Evolutionary conservation across 768 basidiomycete species (phyloP).

Genomic region (Tricholoma hemisulphureum): DNA sequence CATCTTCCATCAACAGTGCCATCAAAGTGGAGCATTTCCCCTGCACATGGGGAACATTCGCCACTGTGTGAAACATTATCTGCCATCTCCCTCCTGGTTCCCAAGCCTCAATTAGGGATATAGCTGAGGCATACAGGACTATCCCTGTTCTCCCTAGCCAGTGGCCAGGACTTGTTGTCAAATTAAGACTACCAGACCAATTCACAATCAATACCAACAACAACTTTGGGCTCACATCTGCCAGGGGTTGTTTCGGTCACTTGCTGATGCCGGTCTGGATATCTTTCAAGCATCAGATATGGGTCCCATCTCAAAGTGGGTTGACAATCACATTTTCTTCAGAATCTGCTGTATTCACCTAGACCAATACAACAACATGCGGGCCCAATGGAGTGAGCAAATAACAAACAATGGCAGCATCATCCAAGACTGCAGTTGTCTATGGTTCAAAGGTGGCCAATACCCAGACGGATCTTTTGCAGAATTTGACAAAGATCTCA

Average conservation of each 20-base stretch:
- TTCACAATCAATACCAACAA: too few relatives aligned
- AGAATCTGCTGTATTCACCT: conserved; percentile 18
- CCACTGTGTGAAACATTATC: too few relatives aligned
- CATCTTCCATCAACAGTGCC: too few relatives aligned
- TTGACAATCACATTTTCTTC: conserved; percentile 24
- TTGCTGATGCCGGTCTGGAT: conserved; percentile 12
- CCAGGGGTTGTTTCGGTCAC: conserved; percentile 15
- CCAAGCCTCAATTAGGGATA: too few relatives aligned
- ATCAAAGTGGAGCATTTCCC: too few relatives aligned
- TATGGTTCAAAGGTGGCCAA: conserved; percentile 22
- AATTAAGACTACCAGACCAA: too few relatives aligned
- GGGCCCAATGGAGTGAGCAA: not conserved
- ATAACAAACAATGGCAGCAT: conserved; percentile 6
- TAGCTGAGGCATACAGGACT: too few relatives aligned
- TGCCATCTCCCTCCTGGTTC: too few relatives aligned
- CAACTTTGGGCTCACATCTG: too few relatives aligned
- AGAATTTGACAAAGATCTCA: conserved; percentile 31
- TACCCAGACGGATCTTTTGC: conserved; percentile 14
- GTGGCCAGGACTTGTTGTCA: too few relatives aligned
- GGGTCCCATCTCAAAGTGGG: conserved; percentile 21
- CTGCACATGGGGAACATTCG: too few relatives aligned
- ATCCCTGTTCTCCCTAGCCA: not conserved
- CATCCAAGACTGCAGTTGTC: conserved; percentile 1
- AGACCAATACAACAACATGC: conserved; percentile 2
- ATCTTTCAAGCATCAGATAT: conserved; percentile 13